Evolutionary conservation across 306 rosid species (phyloP).

Genomic region (Bauhinia variegata): DNA sequence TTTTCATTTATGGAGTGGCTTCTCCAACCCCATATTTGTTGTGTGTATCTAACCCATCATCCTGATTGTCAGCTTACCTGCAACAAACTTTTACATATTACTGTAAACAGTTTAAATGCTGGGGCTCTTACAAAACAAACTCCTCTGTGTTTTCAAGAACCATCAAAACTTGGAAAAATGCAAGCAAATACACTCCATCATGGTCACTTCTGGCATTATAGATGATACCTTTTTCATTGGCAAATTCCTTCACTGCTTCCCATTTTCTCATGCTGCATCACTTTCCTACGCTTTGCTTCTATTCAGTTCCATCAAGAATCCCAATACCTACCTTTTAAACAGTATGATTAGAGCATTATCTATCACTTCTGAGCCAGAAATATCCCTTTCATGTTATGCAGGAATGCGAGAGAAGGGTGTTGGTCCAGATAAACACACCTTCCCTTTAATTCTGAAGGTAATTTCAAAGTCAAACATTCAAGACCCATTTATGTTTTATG

Average conservation of each 20-base stretch:
- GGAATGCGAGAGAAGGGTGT: conserved; percentile 38
- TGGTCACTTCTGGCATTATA: conserved; percentile 34
- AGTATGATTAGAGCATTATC: conserved; percentile 38
- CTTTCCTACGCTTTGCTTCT: conserved; percentile 24
- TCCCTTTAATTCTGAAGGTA: conserved; percentile 48
- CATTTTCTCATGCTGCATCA: conserved; percentile 19
- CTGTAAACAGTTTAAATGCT: no score
- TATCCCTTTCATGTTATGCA: conserved; percentile 34
- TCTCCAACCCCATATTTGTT: no score
- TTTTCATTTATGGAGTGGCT: no score
- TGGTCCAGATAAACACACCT: conserved; percentile 48
- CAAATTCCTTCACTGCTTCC: conserved; percentile 24
- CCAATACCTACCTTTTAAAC: conserved; percentile 35
- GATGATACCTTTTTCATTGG: conserved; percentile 31
- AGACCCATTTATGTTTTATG: conserved; percentile 35
- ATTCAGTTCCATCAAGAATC: conserved; percentile 32
- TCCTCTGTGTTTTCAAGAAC: conserved; percentile 3
- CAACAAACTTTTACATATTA: no score
- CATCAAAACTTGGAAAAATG: conserved; percentile 20
- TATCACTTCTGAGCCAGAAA: conserved; percentile 2
- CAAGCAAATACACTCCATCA: conserved; percentile 42
- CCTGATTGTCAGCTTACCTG: no score
- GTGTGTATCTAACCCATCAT: no score
- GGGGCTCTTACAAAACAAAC: conserved; percentile 1
- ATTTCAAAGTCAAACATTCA: conserved; percentile 24